Percentiles rank a stretch among this genome's conserved stretches.
phyloP scores from a whole-genome alignment of 257 asterid genomes.

The Fraxinus excelsior region DNA sequence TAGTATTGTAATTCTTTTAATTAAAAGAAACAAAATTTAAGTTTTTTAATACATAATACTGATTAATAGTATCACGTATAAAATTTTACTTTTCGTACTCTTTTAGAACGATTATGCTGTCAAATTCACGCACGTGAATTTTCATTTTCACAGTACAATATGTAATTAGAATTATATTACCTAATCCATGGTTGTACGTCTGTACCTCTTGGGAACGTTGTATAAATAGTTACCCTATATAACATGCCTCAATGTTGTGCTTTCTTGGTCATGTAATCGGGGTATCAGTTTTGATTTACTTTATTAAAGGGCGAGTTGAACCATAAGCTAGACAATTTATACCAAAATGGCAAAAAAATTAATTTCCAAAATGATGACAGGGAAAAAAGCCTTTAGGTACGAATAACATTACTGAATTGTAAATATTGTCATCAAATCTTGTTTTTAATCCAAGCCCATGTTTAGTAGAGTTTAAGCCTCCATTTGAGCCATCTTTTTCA shows the following conservation, averaged over 20 bases:
- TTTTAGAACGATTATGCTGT: background rate
- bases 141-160: background rate
- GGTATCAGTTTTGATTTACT: background rate
- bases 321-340: background rate
- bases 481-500: no score
- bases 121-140: background rate
- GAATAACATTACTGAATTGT: no score
- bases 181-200: slow-evolving; percentile 7
- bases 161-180: no score
- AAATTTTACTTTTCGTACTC: no score
- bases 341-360: background rate
- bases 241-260: background rate
- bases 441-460: no score
- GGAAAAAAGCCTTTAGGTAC: background rate
- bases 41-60: no score
- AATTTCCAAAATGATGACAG: background rate
- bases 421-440: no score
- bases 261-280: background rate
- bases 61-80: no score
- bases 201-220: background rate
- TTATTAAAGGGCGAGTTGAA: background rate
- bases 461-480: no score
- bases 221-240: background rate
- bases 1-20: no score
- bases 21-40: no score